A percentile compares a stretch with the other conserved stretches of the same genome.
Evolutionary conservation across 805 yeast genomes (phyloP).

Genomic region (Metschnikowia anglica): DNA sequence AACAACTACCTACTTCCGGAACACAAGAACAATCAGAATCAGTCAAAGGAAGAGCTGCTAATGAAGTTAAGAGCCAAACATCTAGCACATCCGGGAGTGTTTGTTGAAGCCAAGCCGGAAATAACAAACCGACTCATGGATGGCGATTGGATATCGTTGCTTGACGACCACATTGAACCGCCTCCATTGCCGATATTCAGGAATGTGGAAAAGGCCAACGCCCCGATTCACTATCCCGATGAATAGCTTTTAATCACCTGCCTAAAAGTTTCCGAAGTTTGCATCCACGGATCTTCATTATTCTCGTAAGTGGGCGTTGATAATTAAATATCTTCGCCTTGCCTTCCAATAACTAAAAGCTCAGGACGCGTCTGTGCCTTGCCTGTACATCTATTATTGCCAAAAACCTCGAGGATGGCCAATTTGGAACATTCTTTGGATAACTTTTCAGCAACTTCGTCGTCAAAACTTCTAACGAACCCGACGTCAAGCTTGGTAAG

Average conservation of each 20-base stretch:
- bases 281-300: no score
- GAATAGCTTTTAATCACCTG: no score
- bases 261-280: no score
- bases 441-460: constrained; percentile 57
- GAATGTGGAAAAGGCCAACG: constrained; percentile 62
- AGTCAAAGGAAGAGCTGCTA: constrained; percentile 23
- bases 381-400: constrained; percentile 66
- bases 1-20: constrained; percentile 21
- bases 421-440: constrained; percentile 61
- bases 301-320: not conserved
- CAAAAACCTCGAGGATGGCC: constrained; percentile 73
- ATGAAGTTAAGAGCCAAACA: constrained; percentile 24
- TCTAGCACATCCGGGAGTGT: constrained; percentile 36
- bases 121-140: constrained; percentile 29
- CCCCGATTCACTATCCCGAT: constrained; percentile 42
- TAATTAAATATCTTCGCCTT: constrained; percentile 28
- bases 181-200: constrained; percentile 55
- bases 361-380: constrained; percentile 53
- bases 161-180: constrained; percentile 19
- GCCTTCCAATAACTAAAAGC: constrained; percentile 69
- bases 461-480: constrained; percentile 75
- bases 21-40: not conserved
- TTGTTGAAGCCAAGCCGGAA: constrained; percentile 35
- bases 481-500: constrained; percentile 73
- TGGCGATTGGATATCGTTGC: constrained; percentile 24